These are phyloP conservation scores for Aspergillus bridgeri DNA, from an alignment of 495 filamentous ascomycete species.

Conservation along the genomic window DNA sequence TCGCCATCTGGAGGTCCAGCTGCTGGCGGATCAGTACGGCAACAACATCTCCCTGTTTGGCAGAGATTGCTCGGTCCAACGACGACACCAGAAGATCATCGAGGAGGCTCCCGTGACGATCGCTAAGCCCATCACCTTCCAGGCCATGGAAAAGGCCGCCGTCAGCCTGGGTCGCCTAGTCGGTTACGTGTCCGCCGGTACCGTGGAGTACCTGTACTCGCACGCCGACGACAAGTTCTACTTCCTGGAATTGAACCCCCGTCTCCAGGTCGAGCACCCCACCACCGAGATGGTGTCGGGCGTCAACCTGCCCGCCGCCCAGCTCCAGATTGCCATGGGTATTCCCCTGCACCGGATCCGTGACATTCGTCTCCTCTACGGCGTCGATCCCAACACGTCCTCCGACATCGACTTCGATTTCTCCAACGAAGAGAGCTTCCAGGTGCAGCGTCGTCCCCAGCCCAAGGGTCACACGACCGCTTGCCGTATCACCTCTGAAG, in stretches of 20 bases:
- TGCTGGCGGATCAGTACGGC: constrained; percentile 97
- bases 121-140: constrained; percentile 82
- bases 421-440: constrained; percentile 75
- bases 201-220: constrained; percentile 98
- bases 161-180: constrained; percentile 91
- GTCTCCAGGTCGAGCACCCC: constrained; percentile 98
- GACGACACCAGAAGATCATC: constrained; percentile 99
- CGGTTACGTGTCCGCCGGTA: constrained; percentile 97
- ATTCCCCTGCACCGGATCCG: constrained; percentile 91
- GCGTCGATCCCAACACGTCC: constrained; percentile 83
- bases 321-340: constrained; percentile 99
- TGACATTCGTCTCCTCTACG: constrained; percentile 94
- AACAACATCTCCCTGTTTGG: constrained; percentile 99
- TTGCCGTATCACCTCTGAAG: constrained; percentile 98
- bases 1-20: constrained; percentile 93
- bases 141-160: constrained; percentile 93
- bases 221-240: constrained; percentile 99
- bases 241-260: constrained; percentile 96
- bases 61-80: constrained; percentile 97
- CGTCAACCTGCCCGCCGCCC: constrained; percentile 94
- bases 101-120: constrained; percentile 98
- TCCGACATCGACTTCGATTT: constrained; percentile 96
- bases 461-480: constrained; percentile 97
- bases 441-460: constrained; percentile 81
- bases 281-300: constrained; percentile 99